phyloP scores from a whole-genome alignment of 495 filamentous ascomycete genomes.

The Penicillium simplicissimum region DNA sequence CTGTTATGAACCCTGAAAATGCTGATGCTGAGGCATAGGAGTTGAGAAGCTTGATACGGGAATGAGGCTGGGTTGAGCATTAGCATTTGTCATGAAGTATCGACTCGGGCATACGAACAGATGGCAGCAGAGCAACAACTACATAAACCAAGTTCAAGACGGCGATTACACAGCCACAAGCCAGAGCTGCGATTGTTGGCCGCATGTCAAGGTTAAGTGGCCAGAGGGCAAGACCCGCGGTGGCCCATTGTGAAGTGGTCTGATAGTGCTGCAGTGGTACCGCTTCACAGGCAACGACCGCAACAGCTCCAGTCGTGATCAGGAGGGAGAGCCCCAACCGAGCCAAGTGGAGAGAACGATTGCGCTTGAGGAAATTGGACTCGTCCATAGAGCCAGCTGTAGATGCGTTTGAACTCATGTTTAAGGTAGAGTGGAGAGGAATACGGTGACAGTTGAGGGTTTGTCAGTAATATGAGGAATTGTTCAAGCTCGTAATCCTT shows the following conservation, averaged over 20 bases:
- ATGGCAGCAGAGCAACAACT: constrained; percentile 42
- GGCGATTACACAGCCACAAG: constrained; percentile 46
- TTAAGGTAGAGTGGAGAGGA: not conserved
- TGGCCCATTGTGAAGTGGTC: constrained; percentile 35
- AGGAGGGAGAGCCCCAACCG: constrained; percentile 41
- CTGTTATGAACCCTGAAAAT: constrained; percentile 39
- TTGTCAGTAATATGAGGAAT: not conserved
- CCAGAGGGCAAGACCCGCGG: constrained; percentile 49
- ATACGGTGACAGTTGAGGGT: not conserved
- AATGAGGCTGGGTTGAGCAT: constrained; percentile 31
- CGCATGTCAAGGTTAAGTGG: constrained; percentile 51
- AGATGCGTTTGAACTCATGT: constrained; percentile 33
- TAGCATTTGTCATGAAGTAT: not conserved
- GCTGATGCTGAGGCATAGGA: constrained; percentile 37
- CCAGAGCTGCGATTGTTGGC: constrained; percentile 44
- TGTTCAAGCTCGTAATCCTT: constrained; percentile 19
- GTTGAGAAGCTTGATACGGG: constrained; percentile 42
- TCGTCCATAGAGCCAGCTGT: constrained; percentile 37
- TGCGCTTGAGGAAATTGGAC: constrained; percentile 39
- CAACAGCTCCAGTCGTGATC: constrained; percentile 35
- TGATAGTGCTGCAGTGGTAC: constrained; percentile 44
- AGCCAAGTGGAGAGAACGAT: constrained; percentile 37
- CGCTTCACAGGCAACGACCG: constrained; percentile 44
- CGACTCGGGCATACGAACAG: constrained; percentile 32
- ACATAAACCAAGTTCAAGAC: constrained; percentile 45